phyloP scores from a whole-genome alignment of 192 early-diverging fungal species.

The Mortierella claussenii region DNA sequence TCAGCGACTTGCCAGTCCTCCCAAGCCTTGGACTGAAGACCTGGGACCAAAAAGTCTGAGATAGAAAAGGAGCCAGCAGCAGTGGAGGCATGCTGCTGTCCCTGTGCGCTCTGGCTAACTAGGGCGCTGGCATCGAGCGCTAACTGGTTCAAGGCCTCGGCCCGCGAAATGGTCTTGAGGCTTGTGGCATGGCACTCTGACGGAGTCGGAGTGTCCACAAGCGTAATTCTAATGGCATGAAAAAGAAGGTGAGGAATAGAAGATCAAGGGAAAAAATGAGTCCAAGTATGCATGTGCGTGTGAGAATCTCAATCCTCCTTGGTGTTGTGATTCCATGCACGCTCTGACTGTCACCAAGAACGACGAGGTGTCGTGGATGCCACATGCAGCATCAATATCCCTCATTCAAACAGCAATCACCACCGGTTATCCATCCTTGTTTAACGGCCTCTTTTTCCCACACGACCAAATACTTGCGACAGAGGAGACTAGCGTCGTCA shows the following conservation, averaged over 20 bases:
- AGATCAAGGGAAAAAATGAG: not conserved
- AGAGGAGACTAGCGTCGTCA: too few species aligned
- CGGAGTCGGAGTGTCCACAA: slow-evolving; percentile 27
- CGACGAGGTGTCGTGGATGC: too few species aligned
- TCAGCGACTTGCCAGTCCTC: slow-evolving; percentile 51
- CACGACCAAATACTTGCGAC: slow-evolving; percentile 6
- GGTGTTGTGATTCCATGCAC: not conserved
- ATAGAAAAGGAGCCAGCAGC: slow-evolving; percentile 34
- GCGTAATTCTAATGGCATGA: slow-evolving; percentile 11
- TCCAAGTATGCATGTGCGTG: not conserved
- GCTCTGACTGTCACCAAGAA: not conserved
- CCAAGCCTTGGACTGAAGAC: slow-evolving; percentile 45
- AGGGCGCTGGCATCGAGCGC: slow-evolving; percentile 20
- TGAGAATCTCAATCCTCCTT: not conserved
- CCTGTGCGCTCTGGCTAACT: not conserved
- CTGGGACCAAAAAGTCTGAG: slow-evolving; percentile 47
- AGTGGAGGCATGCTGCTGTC: not conserved
- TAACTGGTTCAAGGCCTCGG: slow-evolving; percentile 23
- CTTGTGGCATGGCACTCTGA: slow-evolving; percentile 6
- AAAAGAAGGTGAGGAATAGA: not conserved
- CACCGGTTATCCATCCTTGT: too few species aligned
- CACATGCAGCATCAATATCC: too few species aligned
- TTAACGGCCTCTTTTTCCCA: slow-evolving; percentile 2
- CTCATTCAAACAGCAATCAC: too few species aligned
- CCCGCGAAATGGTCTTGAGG: slow-evolving; percentile 19